A percentile compares a stretch with the other conserved stretches of the same genome.
These are phyloP conservation scores for Corymbia maculata DNA, from an alignment of 345 rosid genomes.

Conservation along the genomic window DNA sequence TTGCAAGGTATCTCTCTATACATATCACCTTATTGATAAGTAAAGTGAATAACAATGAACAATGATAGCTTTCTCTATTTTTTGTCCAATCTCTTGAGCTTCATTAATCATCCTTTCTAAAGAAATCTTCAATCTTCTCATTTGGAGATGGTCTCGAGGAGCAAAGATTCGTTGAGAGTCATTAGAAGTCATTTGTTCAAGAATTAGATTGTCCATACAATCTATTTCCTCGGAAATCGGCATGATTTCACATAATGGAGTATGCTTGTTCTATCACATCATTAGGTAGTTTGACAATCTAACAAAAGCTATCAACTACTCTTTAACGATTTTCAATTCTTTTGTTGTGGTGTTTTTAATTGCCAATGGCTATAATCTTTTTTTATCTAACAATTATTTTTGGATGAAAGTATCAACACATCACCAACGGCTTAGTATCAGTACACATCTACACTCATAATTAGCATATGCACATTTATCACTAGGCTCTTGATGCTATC, in stretches of 20 bases:
- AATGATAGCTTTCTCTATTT: neutral
- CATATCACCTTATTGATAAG: neutral
- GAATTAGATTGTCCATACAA: neutral
- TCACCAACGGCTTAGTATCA: neutral
- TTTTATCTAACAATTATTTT: neutral
- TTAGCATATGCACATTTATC: neutral
- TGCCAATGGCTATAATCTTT: neutral
- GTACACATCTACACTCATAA: neutral
- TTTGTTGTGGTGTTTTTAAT: neutral
- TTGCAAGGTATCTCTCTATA: too few relatives aligned
- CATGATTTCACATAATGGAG: neutral
- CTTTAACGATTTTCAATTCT: neutral
- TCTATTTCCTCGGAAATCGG: neutral
- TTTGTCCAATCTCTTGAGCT: neutral
- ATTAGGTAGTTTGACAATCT: neutral
- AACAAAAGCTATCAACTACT: neutral
- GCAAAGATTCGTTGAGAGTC: neutral
- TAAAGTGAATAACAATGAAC: neutral
- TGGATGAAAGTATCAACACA: neutral
- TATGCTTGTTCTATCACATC: neutral
- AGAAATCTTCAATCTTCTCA: neutral
- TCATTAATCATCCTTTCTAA: neutral
- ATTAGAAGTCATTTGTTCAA: neutral
- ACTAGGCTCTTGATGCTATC: neutral
- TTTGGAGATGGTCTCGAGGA: neutral